Percentiles rank a stretch among this genome's conserved stretches.
phyloP scores from a whole-genome alignment of 2,329 filamentous ascomycete species.

The Paecilomyces sp. region DNA sequence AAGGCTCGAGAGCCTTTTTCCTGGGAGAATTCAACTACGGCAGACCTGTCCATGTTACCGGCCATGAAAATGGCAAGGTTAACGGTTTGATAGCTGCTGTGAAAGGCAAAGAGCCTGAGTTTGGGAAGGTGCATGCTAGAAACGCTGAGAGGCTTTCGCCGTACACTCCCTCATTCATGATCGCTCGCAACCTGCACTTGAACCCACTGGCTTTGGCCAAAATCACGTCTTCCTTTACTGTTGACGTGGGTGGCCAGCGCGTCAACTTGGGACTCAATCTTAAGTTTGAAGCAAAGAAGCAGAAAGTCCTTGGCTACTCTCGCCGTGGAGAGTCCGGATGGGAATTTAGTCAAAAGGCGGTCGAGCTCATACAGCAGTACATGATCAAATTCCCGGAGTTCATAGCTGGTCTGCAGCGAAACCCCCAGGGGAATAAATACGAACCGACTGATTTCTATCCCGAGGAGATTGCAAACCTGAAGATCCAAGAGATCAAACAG shows the following conservation, averaged over 20 bases:
- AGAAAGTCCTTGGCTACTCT: constrained; percentile 93
- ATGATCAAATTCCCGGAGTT: constrained; percentile 95
- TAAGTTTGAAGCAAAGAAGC: constrained; percentile 92
- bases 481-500: constrained; percentile 86
- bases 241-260: constrained; percentile 72
- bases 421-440: constrained; percentile 79
- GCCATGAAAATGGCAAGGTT: constrained; percentile 66
- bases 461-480: constrained; percentile 61
- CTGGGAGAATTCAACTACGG: constrained; percentile 90
- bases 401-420: constrained; percentile 77
- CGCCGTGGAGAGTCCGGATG: constrained; percentile 79
- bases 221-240: constrained; percentile 88
- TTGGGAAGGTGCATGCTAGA: constrained; percentile 66
- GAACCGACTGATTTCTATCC: constrained; percentile 81
- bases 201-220: constrained; percentile 88
- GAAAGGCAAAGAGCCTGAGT: constrained; percentile 70
- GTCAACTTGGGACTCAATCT: constrained; percentile 91
- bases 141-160: constrained; percentile 63
- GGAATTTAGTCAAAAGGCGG: constrained; percentile 86
- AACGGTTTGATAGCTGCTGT: constrained; percentile 70
- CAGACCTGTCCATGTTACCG: constrained; percentile 73
- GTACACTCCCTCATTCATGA: constrained; percentile 82
- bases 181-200: constrained; percentile 72
- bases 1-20: constrained; percentile 80
- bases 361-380: constrained; percentile 75